Base-by-base conservation (phyloP, 78 protist genomes). In the Creolimax fragrantissima region DNA sequence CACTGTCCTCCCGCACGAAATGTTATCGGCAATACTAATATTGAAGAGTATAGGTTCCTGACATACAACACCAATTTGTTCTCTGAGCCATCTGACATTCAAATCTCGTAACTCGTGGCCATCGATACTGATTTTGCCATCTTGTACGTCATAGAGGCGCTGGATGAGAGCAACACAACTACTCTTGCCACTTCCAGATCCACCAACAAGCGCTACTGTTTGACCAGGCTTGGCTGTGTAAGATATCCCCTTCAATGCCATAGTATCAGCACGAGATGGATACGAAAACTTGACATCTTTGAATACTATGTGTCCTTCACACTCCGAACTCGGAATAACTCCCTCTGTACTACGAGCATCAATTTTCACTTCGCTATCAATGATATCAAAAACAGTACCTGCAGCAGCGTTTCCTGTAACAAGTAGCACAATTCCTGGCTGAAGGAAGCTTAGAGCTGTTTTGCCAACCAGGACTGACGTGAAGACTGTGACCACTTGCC, bases 1-100 rank as follows among this genome's bases (percentile, higher is more conserved):
- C 43, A 45, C 37, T 2, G 91, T 74, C 4, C 45, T 42, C 37
- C 98, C 98, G 74, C 93, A 95, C 43, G 88, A 37, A 37, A 99
- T 95, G 93, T 99, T 99, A 66, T 97, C 96, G 3, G 85, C 91
- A 41, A 99, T 94, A 2, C 97, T 89, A 11, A 84, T 94, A n/a
- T 88, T 89, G 90, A 99, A 98, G 3, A 98, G 92, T n/a, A 47
- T 47, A 6, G 98, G 98, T 89, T 95, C 97, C 92, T 98, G 99
- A 36, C 42, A 45, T 7, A 96, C 95, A 35, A 92, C 32, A 3
- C 91, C 95, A 43, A 96, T 45, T 24, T 83, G 86, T 39, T 6
- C 86, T 5, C 86, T 5, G 17, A 83, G 86, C 86, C 86, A 90
- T 4, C 43, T 42, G 35, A 90, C 35, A 43, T 90, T 42, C 5